Conservation (phyloP, 2,329 filamentous ascomycete species). For the Bipolaris bicolor region DNA sequence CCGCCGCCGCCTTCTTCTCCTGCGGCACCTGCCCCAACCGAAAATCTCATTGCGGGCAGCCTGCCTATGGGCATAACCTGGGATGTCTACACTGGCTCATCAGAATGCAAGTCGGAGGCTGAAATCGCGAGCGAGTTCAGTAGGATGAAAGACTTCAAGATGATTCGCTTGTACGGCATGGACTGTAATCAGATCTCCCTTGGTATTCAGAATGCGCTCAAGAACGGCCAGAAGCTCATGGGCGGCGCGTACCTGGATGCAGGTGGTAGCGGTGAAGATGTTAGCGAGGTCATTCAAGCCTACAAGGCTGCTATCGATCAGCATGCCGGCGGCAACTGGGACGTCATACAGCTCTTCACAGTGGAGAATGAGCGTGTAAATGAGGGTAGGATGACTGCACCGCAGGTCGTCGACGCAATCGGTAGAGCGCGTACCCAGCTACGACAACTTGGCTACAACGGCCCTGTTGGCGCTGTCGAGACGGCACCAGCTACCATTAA, state of each 20-base stretch:
- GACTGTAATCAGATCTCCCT: constrained; percentile 76
- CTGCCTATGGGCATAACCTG: constrained; percentile 44
- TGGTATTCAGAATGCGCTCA: constrained; percentile 67
- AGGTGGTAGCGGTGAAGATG: constrained; percentile 46
- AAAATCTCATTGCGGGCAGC: constrained; percentile 2
- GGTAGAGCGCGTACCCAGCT: constrained; percentile 64
- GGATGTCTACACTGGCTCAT: constrained; percentile 36
- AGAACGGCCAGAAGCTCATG: constrained; percentile 73
- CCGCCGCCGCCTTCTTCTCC: constrained; percentile 6
- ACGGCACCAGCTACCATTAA: constrained; percentile 72
- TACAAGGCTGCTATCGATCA: constrained; percentile 64
- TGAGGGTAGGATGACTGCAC: constrained; percentile 56
- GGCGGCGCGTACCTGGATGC: constrained; percentile 73
- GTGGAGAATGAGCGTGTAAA: constrained; percentile 82
- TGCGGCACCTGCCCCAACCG: constrained; percentile 10
- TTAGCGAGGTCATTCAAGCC: constrained; percentile 60
- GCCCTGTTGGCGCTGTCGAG: constrained; percentile 80
- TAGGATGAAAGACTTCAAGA: constrained; percentile 62
- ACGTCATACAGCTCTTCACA: constrained; percentile 70
- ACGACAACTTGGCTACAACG: constrained; percentile 68
- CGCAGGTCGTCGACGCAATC: constrained; percentile 65
- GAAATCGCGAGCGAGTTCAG: constrained; percentile 71
- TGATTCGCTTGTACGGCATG: constrained; percentile 78
- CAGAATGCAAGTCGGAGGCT: constrained; percentile 67
- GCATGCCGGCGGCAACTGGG: constrained; percentile 64